Evolutionary conservation across 2,329 filamentous ascomycete genomes (phyloP).

Genomic region (Colletotrichum simmondsii): DNA sequence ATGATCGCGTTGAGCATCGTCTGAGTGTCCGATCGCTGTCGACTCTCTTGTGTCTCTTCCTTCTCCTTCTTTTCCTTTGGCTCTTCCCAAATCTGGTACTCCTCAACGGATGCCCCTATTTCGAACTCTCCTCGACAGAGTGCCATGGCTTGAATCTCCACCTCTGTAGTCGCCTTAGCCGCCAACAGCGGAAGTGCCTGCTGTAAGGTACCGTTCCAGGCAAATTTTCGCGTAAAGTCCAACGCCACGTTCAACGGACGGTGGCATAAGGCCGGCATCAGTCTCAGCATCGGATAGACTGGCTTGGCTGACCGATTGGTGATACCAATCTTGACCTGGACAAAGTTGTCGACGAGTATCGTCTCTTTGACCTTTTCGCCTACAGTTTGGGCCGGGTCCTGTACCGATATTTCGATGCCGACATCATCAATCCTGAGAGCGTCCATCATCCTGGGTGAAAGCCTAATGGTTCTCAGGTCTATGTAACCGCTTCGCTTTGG

Average conservation of each 20-base stretch:
- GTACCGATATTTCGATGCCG: conserved; percentile 71
- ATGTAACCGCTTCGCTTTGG: conserved; percentile 72
- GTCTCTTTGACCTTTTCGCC: conserved; percentile 35
- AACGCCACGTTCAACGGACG: conserved; percentile 78
- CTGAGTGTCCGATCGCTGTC: conserved; percentile 64
- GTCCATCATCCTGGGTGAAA: conserved; percentile 84
- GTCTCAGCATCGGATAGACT: conserved; percentile 77
- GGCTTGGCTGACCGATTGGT: conserved; percentile 76
- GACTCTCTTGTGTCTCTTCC: conserved; percentile 41
- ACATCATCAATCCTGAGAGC: conserved; percentile 84
- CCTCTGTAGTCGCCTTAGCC: conserved; percentile 67
- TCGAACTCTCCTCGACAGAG: conserved; percentile 87
- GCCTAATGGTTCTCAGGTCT: conserved; percentile 79
- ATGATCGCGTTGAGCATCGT: conserved; percentile 68
- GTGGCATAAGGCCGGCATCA: conserved; percentile 81
- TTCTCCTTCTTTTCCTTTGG: conserved; percentile 42
- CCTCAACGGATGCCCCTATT: conserved; percentile 83
- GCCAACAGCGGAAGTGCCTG: conserved; percentile 73
- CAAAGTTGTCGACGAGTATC: conserved; percentile 69
- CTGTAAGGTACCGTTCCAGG: conserved; percentile 88
- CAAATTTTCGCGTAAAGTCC: conserved; percentile 84
- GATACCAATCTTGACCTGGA: conserved; percentile 77
- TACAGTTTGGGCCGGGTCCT: conserved; percentile 40
- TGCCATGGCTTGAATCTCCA: conserved; percentile 77
- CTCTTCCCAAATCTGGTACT: conserved; percentile 68